Percentiles rank a stretch among this genome's conserved stretches.
phyloP scores from a whole-genome alignment of 768 basidiomycete genomes.

The Amanita polypyramis region DNA sequence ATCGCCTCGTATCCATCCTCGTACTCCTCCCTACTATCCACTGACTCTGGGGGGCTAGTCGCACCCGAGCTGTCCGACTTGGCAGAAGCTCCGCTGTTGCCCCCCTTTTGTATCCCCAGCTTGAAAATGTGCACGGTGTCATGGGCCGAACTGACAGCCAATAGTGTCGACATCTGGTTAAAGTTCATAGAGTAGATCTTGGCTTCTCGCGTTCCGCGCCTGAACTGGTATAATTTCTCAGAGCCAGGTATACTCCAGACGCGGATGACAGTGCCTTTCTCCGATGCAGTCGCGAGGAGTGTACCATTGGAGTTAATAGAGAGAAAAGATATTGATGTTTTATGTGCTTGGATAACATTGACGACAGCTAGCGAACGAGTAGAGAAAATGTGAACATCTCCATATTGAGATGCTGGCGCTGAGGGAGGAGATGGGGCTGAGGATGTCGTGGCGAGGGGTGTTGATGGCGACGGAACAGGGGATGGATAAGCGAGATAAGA shows the following conservation, averaged over 20 bases:
- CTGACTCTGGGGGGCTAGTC: conserved; percentile 53
- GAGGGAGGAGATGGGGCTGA: conserved; percentile 20
- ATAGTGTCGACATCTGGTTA: conserved; percentile 70
- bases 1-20: conserved; percentile 84
- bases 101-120: conserved; percentile 31
- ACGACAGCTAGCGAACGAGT: conserved; percentile 85
- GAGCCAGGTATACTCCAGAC: conserved; percentile 88
- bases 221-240: conserved; percentile 92
- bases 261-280: conserved; percentile 95
- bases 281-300: conserved; percentile 85
- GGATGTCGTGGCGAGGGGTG: conserved; percentile 36
- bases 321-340: conserved; percentile 81
- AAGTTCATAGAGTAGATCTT: conserved; percentile 76
- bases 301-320: conserved; percentile 81
- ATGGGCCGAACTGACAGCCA: conserved; percentile 86
- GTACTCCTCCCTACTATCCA: conserved; percentile 53
- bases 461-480: conserved; percentile 75
- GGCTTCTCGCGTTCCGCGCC: conserved; percentile 81
- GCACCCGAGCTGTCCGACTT: conserved; percentile 16
- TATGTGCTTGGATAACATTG: conserved; percentile 97
- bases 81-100: conserved; percentile 3
- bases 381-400: conserved; percentile 92
- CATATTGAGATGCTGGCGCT: conserved; percentile 18
- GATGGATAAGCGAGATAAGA: conserved; percentile 96
- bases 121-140: conserved; percentile 98